phyloP scores from a whole-genome alignment of 441 rosid genomes.

The Manihot esculenta region DNA sequence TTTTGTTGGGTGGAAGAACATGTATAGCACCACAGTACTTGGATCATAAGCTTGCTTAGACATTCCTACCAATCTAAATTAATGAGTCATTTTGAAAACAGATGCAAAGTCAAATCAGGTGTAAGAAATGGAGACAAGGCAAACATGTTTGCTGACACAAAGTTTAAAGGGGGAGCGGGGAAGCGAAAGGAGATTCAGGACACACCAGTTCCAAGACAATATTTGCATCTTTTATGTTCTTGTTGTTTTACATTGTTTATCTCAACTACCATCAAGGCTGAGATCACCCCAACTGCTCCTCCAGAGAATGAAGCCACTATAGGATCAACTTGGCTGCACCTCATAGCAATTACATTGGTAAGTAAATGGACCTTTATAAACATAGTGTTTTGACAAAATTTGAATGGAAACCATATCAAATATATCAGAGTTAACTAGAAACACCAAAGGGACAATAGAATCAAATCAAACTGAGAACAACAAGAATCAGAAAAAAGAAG shows the following conservation, averaged over 20 bases:
- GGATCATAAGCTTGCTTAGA: background rate
- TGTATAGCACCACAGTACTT: background rate
- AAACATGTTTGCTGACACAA: background rate
- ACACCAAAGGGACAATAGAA: background rate
- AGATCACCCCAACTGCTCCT: slow-evolving; percentile 97
- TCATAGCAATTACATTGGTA: slow-evolving; percentile 20
- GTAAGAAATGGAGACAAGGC: background rate
- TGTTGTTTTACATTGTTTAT: slow-evolving; percentile 95
- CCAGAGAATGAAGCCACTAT: slow-evolving; percentile 99
- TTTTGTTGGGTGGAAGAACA: slow-evolving; percentile 4
- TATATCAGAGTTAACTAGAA: background rate
- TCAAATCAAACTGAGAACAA: slow-evolving; percentile 5
- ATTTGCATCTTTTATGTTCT: slow-evolving; percentile 96
- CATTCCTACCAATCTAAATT: background rate
- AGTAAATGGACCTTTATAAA: background rate
- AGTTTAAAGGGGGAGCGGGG: too few species aligned
- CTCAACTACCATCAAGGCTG: slow-evolving; percentile 97
- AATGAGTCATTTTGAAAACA: background rate
- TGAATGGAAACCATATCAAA: slow-evolving; percentile 2
- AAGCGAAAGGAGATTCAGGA: background rate
- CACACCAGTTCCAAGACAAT: slow-evolving; percentile 94
- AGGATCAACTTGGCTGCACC: slow-evolving; percentile 89
- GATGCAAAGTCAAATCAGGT: background rate
- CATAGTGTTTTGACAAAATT: background rate
- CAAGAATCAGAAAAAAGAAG: background rate